Base-by-base conservation (phyloP, 1,284 basidiomycete genomes). In the Marasmius fiardii region DNA sequence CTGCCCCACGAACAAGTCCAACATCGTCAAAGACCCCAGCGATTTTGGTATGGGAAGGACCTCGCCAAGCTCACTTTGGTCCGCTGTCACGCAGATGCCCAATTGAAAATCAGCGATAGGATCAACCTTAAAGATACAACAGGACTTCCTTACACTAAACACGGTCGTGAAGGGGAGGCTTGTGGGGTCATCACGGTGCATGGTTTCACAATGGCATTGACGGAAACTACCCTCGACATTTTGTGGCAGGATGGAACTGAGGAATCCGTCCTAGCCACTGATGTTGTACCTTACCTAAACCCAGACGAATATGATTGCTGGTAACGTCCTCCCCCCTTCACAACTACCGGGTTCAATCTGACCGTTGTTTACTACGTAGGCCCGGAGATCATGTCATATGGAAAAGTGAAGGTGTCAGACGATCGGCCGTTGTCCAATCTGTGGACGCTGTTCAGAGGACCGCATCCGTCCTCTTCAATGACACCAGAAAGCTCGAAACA, bases 311-410 rank as follows among this genome's bases (percentile, higher is more conserved):
- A 90, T 66, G 90, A 93, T 67, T 91, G 86, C 67, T 93, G 90
- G 90, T 91, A 60, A 64, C 83, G 57, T 10, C 20, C 34, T 54
- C 52, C 21, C 7, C 41, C 14, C n/a, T 39, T 54, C 57, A 44
- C 31, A 20, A 35, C 23, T 45, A 33, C 31, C 47, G 58, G 47
- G 53, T 53, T 52, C 61, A 49, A 43, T 56, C 55, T 6, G 34
- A 44, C 10, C 6, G 6, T n/a, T n/a, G 51, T 45, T 48, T 3
- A n/a, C n/a, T n/a, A n/a, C n/a, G n/a, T 50, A 92, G 92, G 92
- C 94, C 94, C 3, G 94, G 95, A 26, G 93, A 97, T 64, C 86
- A 92, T 69, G 86, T 95, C 10, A 65, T 93, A n/a, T 95, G 90
- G 86, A 88, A 88, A 64, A 83, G 79, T 39, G 91, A 93, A 69